phyloP scores from a whole-genome alignment of 257 asterid genomes.

The Solanum lignicaule region DNA sequence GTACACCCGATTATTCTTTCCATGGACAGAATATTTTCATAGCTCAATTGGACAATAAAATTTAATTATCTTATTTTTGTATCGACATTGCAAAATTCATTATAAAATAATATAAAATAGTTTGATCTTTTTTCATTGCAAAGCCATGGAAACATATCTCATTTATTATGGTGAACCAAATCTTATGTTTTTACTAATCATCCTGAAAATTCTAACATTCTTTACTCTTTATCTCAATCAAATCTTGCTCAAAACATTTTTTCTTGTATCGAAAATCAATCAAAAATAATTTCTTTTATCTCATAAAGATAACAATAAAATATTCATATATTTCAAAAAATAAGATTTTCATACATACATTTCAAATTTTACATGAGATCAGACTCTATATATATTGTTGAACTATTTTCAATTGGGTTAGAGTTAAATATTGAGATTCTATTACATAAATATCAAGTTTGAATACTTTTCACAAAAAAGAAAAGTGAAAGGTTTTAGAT shows the following conservation, averaged over 20 bases:
- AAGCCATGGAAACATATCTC: neutral
- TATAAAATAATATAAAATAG: neutral
- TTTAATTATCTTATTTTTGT: neutral
- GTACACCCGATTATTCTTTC: too few species aligned
- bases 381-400: too few species aligned
- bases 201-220: neutral
- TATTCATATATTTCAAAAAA: too few species aligned
- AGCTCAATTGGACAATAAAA: neutral
- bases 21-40: too few species aligned
- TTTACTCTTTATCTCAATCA: neutral
- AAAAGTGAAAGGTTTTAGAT: neutral
- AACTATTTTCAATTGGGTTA: neutral
- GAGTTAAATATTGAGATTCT: neutral
- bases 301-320: too few species aligned
- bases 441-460: neutral
- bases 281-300: too few species aligned
- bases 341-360: neutral
- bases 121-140: neutral
- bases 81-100: neutral
- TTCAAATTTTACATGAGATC: too few species aligned
- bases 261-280: neutral
- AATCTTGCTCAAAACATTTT: too few species aligned
- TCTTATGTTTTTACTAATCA: neutral
- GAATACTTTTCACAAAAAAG: neutral
- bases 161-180: neutral